These are phyloP conservation scores for Danielozyma ontarioensis DNA, from an alignment of 805 yeast species.

Conservation along the genomic window DNA sequence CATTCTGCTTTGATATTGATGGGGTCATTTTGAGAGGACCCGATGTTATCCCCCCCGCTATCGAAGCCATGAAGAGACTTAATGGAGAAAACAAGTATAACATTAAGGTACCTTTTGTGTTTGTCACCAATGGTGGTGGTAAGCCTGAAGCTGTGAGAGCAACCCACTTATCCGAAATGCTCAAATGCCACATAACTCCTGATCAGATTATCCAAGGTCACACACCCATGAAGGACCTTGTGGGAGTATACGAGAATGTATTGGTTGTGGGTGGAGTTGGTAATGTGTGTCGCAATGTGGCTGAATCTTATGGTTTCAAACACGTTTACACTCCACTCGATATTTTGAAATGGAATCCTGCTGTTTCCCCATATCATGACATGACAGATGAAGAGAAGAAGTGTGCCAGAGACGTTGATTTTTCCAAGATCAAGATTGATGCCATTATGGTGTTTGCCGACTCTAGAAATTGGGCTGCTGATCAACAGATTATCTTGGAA, in stretches of 20 bases:
- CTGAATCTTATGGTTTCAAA: constrained; percentile 76
- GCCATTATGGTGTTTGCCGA: constrained; percentile 89
- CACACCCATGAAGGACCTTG: constrained; percentile 87
- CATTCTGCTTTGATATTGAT: constrained; percentile 90
- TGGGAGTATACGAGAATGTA: constrained; percentile 62
- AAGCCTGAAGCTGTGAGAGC: constrained; percentile 73
- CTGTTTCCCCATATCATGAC: constrained; percentile 79
- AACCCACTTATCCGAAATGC: constrained; percentile 58
- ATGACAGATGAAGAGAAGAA: constrained; percentile 65
- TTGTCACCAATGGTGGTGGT: constrained; percentile 93
- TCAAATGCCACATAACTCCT: constrained; percentile 56
- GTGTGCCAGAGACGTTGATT: constrained; percentile 55
- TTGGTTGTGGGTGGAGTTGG: constrained; percentile 88
- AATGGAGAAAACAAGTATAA: constrained; percentile 75
- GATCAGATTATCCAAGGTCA: constrained; percentile 90
- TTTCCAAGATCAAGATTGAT: constrained; percentile 62
- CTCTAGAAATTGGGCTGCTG: constrained; percentile 90
- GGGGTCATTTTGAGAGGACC: constrained; percentile 88
- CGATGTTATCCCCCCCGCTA: constrained; percentile 76
- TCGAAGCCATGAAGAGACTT: constrained; percentile 62
- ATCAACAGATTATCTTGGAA: constrained; percentile 84
- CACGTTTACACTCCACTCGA: constrained; percentile 81
- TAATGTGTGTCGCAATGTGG: constrained; percentile 77
- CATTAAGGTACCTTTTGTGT: constrained; percentile 75
- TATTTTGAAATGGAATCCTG: constrained; percentile 80